Evolutionary conservation across 345 rosid species (phyloP), one percentile per base, ranked within the genome.

Genomic region (Eucalyptus marginata): DNA sequence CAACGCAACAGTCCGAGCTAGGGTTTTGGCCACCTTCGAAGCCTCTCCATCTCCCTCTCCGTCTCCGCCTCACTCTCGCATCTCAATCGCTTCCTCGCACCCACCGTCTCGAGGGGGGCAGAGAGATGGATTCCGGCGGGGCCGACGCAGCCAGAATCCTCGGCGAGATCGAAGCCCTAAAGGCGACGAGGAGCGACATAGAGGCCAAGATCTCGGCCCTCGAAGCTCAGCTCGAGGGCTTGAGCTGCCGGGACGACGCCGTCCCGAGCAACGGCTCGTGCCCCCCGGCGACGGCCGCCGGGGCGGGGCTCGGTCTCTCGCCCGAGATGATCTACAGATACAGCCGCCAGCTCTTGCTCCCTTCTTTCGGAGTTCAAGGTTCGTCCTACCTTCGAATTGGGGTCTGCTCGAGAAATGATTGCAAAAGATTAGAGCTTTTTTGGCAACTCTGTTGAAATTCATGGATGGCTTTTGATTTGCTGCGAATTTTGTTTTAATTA

Each of bases 321-420:
- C 90, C 98, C 7, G 97, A 97, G 85, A 93, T 92, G 91, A 93
- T 98, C 80, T 93, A 96, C 92, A 94, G 99, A 88, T 98, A 98
- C 91, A 97, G 99, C 90, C 99, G 99, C 88, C 99, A 98, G 47
- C 94, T 97, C 89, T 87, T 98, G 90, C 98, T 98, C 33, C 99
- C 99, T 90, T 92, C 95, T 25, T 97, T 98, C 84, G 99, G 98
- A 88, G 95, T 98, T 90, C 90, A 95, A 95, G 99, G 99, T 97
- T 52, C 47, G 27, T 40, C 10, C 59, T 2, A 36, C 83, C 83
- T 76, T 76, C 83, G 29, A 40, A 76, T 36, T 17, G 29, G 62
- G 22, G 24, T 68, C 20, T 17, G 81, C 81, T 68, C 44, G 44
- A 68, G 81, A 68, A 68, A 33, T 17, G 81, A 68, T 1, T 9